A percentile compares a stretch with the other conserved stretches of the same genome.
These are phyloP conservation scores for Fraxinus latifolia DNA, from an alignment of 305 asterid species.

Conservation along the genomic window DNA sequence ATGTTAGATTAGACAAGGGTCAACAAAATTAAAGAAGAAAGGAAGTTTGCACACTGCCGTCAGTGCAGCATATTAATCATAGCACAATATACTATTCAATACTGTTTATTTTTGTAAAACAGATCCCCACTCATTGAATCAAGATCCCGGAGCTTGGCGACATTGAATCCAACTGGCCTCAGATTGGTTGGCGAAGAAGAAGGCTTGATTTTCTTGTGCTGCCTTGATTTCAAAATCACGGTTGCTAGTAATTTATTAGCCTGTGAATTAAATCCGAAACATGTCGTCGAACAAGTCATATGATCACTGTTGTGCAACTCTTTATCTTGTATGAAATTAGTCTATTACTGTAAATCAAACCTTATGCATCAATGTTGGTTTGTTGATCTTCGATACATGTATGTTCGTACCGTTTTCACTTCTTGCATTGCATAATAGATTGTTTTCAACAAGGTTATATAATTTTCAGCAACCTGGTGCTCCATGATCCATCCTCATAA, in stretches of 20 bases:
- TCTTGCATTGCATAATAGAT: background rate
- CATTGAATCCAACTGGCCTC: background rate
- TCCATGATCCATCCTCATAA: background rate
- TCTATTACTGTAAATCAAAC: background rate
- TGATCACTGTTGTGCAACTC: background rate
- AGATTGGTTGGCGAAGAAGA: background rate
- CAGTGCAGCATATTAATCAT: background rate
- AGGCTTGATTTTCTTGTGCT: conserved; percentile 2
- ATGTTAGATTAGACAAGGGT: background rate
- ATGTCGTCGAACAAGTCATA: background rate
- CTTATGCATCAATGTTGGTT: background rate
- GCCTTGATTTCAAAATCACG: background rate
- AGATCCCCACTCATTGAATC: background rate
- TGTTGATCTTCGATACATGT: background rate
- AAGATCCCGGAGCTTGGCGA: background rate
- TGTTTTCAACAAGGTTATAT: background rate
- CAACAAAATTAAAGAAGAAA: background rate
- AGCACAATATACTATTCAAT: background rate
- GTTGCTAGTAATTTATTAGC: background rate
- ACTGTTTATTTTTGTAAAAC: background rate
- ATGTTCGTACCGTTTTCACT: background rate
- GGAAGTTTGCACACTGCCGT: background rate
- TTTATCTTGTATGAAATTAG: background rate
- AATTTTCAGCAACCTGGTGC: background rate
- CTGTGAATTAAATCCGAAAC: background rate